Evolutionary conservation across 257 asterid species (phyloP), one percentile per base, ranked within the genome.

Genomic region (Paraleonurus japonicus): DNA sequence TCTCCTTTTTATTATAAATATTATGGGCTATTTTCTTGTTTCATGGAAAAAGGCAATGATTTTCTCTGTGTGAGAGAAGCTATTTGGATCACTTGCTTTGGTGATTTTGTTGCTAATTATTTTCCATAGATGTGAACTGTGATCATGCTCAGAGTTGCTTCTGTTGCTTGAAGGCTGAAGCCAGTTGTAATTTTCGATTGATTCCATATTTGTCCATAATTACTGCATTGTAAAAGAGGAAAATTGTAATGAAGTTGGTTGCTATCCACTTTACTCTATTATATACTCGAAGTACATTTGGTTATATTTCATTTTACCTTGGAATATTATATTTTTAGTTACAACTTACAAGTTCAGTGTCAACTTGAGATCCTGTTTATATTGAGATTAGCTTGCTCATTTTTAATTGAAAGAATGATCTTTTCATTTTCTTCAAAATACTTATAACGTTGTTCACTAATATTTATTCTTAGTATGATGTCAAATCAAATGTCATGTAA

Each of bases 41-140:
- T 45, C 11, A 19, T 23, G 43, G 3, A 19, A 43, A 28, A 65
- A 45, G 22, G 22, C 23, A 15, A 33, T 3, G 69, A 61, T 75
- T 72, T 51, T 54, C 50, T 0, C 66, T 58, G 26, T 48, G 23
- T 7, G 71, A 13, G 27, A 63, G 79, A 74, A 73, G 76, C 76
- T 37, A 3, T 12, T 16, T 71, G 26, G 73, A 51, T 73, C 76
- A 63, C 73, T 61, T 70, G 3, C 6, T 17, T n/a, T 12, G 45
- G 73, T 73, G 75, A 57, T 33, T 64, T 55, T 23, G 37, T 69
- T 73, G 61, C 39, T 5, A 15, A 65, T 70, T 23, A 45, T 43
- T 17, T 28, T 54, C 45, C 63, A 35, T 59, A 13, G 68, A 54
- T 47, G 67, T 61, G 57, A 53, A 41, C 12, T 5, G 1, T 12